Conservation (phyloP, 2,329 filamentous ascomycete species). For the Colletotrichum gloeosporioides region DNA sequence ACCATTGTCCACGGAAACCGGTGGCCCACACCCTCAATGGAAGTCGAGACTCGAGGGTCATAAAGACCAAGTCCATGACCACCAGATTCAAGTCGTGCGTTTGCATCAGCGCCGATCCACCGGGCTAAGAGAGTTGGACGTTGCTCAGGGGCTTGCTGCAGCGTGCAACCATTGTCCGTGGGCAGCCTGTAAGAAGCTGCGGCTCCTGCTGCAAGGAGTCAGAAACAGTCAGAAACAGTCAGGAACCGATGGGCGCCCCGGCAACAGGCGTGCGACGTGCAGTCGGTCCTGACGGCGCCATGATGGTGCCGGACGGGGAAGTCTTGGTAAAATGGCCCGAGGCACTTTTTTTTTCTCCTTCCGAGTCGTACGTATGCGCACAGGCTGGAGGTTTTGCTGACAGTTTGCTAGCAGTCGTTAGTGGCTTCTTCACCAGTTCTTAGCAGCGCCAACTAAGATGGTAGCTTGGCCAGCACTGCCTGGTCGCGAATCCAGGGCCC, state of each 20-base stretch:
- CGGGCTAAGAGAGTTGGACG: neutral
- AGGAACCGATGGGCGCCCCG: conserved; percentile 13
- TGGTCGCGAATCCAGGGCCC: neutral
- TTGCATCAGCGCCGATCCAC: conserved; percentile 18
- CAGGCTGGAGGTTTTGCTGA: neutral
- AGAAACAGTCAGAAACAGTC: neutral
- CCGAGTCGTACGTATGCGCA: neutral
- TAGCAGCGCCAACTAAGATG: neutral
- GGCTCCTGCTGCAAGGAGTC: conserved; percentile 9
- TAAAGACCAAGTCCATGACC: neutral
- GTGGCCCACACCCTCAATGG: neutral
- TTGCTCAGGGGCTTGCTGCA: conserved; percentile 23
- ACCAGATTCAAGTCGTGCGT: neutral
- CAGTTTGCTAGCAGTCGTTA: neutral
- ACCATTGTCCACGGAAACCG: conserved; percentile 18
- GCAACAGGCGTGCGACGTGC: conserved; percentile 15
- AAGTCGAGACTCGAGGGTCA: neutral
- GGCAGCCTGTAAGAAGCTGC: conserved; percentile 6
- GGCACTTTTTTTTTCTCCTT: neutral
- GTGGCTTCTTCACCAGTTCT: neutral
- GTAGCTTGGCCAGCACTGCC: neutral
- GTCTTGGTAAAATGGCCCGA: conserved; percentile 4
- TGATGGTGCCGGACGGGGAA: conserved; percentile 7
- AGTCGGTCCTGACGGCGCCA: neutral
- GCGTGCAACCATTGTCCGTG: conserved; percentile 1